Evolutionary conservation across 371 early-diverging fungal species (phyloP).

Genomic region (Mucor circinelloides): DNA sequence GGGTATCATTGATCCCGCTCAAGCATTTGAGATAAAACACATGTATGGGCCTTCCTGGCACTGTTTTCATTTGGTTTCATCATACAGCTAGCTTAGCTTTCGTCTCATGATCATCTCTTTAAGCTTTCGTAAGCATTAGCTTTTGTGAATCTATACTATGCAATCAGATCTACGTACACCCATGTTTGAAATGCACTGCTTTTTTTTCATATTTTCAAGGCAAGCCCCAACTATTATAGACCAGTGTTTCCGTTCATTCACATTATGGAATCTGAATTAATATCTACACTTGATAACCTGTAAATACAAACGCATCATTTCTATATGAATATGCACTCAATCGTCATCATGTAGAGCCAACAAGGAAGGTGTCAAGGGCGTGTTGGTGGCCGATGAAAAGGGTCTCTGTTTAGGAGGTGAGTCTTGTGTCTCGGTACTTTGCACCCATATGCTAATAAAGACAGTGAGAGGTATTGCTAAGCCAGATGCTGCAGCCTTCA

Average conservation of each 20-base stretch:
- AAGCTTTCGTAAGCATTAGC: background rate
- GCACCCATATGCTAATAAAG: background rate
- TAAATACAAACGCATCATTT: constrained; percentile 5
- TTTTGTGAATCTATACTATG: no score
- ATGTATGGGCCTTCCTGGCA: background rate
- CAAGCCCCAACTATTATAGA: background rate
- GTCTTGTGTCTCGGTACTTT: background rate
- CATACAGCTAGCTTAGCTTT: background rate
- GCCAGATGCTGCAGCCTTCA: constrained; percentile 41
- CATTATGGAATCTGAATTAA: constrained; percentile 36
- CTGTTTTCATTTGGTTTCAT: background rate
- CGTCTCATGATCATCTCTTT: no score
- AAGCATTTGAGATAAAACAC: background rate
- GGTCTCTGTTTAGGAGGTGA: constrained; percentile 53
- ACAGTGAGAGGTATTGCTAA: constrained; percentile 47
- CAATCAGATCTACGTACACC: background rate
- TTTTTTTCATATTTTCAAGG: background rate
- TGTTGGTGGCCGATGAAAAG: constrained; percentile 46
- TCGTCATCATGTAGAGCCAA: constrained; percentile 24
- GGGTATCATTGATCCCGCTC: no score
- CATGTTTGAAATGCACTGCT: background rate
- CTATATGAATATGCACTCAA: background rate
- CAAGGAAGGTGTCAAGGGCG: constrained; percentile 52
- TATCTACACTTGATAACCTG: constrained; percentile 31
- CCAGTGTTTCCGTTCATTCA: background rate